A percentile compares a stretch with the other conserved stretches of the same genome.
phyloP scores from a whole-genome alignment of 2,329 filamentous ascomycete genomes.

The Cladosporium velox region DNA sequence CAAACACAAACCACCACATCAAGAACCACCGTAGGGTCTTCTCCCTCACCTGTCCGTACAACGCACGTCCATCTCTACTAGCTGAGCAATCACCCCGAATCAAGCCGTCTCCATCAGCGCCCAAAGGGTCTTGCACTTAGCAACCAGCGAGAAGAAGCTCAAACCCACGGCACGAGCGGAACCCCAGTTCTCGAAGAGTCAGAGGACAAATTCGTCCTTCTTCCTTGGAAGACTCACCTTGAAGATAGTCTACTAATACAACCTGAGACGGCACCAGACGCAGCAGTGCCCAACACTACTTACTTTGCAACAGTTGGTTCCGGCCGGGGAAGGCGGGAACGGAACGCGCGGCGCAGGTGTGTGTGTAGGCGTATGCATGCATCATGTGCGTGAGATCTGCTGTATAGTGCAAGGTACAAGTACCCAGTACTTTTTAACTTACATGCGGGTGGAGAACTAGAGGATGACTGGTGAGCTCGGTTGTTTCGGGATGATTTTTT shows the following conservation, averaged over 20 bases:
- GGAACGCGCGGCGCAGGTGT: conserved; percentile 8
- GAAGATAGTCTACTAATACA: neutral
- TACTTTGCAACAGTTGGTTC: neutral
- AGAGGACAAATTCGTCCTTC: neutral
- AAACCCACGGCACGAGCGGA: neutral
- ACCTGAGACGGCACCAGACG: neutral
- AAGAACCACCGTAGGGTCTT: neutral
- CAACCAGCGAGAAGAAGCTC: neutral
- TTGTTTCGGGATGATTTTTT: neutral
- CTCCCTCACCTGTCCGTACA: neutral
- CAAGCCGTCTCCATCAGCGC: neutral
- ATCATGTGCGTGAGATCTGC: conserved; percentile 12
- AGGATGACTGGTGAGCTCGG: neutral
- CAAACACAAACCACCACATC: neutral
- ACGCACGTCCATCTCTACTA: neutral
- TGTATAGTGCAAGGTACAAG: conserved; percentile 10
- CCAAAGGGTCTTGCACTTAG: neutral
- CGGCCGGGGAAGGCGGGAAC: conserved; percentile 16
- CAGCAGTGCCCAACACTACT: conserved; percentile 9
- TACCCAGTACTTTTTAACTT: neutral
- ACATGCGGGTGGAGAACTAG: neutral
- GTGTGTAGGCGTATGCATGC: neutral
- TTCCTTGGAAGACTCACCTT: too few relatives aligned
- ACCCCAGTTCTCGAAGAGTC: neutral
- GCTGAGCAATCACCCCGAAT: neutral